These are phyloP conservation scores for Passiflora organensis DNA, from an alignment of 345 rosid species.

Conservation along the genomic window DNA sequence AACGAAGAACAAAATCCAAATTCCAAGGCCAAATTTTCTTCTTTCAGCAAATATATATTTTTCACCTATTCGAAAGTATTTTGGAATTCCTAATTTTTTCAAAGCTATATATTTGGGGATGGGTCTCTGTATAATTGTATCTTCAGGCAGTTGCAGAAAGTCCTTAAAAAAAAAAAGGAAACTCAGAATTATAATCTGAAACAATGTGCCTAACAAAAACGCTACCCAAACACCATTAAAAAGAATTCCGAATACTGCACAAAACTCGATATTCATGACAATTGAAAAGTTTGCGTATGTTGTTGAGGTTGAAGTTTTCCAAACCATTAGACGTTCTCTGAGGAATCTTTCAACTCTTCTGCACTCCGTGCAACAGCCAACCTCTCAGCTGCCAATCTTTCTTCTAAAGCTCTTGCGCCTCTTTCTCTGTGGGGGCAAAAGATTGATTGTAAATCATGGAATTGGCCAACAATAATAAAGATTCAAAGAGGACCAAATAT, in stretches of 20 bases:
- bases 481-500: neutral
- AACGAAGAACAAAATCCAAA: too few species aligned
- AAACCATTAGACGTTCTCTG: constrained; percentile 50
- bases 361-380: constrained; percentile 43
- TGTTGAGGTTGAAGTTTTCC: constrained; percentile 2
- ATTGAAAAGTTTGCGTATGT: constrained; percentile 1
- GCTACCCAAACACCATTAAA: constrained; percentile 20
- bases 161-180: too few species aligned
- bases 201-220: constrained; percentile 19
- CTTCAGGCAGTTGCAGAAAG: too few species aligned
- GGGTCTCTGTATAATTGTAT: too few species aligned
- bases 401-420: constrained; percentile 97
- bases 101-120: too few species aligned
- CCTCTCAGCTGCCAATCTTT: constrained; percentile 81
- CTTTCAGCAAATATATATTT: too few species aligned
- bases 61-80: too few species aligned
- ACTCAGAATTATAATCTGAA: constrained; percentile 16
- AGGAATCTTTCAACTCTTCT: constrained; percentile 55
- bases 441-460: neutral
- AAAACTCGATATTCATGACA: constrained; percentile 12
- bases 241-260: constrained; percentile 21
- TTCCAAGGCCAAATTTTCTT: too few species aligned
- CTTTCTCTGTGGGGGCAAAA: constrained; percentile 64
- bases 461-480: neutral
- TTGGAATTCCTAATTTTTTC: too few species aligned